Evolutionary conservation across 768 basidiomycete genomes (phyloP), one percentile per base, ranked within the genome.

Genomic region (Trametes cubensis): DNA sequence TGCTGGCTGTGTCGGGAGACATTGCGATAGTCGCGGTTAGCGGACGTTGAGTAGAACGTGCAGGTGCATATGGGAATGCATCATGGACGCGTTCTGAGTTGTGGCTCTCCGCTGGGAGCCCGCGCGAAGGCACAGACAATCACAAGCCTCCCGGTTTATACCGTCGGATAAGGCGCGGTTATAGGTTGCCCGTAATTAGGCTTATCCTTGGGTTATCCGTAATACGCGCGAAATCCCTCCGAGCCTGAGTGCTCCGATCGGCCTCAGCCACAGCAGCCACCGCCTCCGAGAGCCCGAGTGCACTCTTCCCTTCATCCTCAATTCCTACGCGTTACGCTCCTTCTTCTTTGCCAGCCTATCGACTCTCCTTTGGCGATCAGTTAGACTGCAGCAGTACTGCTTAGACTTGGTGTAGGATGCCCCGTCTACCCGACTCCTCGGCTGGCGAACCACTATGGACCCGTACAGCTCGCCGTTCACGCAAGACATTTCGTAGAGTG

Each of bases 401-500:
- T 34, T 34, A 11, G 2, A 34, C 34, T 34, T 34, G 34, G 34
- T 10, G 34, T 34, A 41, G 41, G 15, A 66, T 67, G 69, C 57
- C 64, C 23, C 53, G 68, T 7, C 60, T 66, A 48, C 56, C 62
- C 14, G 59, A 60, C 26, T 26, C 49, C 23, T 44, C 47, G 17
- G 30, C n/a, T 13, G 20, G 50, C 17, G 69, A 72, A 11, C 54
- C 69, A 18, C 40, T 63, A 51, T 72, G 71, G 71, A 58, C 55
- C 13, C 66, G 64, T n/a, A 56, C 64, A 38, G 53, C 60, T 28
- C 66, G 67, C 48, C 66, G 60, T 41, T 60, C 64, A 23, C 73
- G 78, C 51, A 85, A 77, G 68, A 60, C 78, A 30, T 25, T 77
- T 25, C 77, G 78, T 60, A 83, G 73, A 66, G 64, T 79, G 40